Evolutionary conservation across 139 green algal species (phyloP).

Genomic region (Pedinophyceae sp.): DNA sequence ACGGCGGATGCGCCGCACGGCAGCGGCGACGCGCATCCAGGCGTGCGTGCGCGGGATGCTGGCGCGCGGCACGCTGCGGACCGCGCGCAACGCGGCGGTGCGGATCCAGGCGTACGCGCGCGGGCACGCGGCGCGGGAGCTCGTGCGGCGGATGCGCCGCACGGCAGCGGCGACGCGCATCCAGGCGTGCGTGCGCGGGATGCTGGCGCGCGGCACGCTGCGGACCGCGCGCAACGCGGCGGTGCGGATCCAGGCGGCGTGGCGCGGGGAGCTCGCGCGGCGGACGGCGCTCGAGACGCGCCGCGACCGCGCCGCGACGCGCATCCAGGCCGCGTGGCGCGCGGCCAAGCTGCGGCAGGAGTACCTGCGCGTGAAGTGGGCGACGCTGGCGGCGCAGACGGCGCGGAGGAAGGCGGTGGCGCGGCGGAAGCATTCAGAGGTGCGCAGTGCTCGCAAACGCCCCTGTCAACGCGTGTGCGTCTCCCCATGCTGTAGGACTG

Average conservation of each 20-base stretch:
- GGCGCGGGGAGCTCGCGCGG: conserved; percentile 31
- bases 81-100: background rate
- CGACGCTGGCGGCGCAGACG: background rate
- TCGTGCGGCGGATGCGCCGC: background rate
- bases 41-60: conserved; percentile 24
- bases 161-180: conserved; percentile 9
- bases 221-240: background rate
- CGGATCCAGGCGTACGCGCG: conserved; percentile 30
- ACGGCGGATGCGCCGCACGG: conserved; percentile 14
- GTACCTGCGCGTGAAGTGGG: conserved; percentile 23
- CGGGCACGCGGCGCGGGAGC: background rate
- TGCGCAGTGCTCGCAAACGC: too few species aligned
- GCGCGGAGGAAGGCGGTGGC: background rate
- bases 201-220: conserved; percentile 4
- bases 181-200: conserved; percentile 12
- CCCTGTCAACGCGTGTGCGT: too few species aligned
- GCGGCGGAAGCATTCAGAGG: background rate
- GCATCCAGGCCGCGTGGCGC: conserved; percentile 30
- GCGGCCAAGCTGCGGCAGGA: conserved; percentile 13
- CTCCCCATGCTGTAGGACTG: too few species aligned
- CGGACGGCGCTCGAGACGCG: conserved; percentile 19
- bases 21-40: conserved; percentile 40
- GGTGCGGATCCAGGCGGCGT: conserved; percentile 17
- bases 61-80: background rate
- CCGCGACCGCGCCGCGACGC: conserved; percentile 24